phyloP scores from a whole-genome alignment of 2,329 filamentous ascomycete genomes.

The Zasmidium cellare region DNA sequence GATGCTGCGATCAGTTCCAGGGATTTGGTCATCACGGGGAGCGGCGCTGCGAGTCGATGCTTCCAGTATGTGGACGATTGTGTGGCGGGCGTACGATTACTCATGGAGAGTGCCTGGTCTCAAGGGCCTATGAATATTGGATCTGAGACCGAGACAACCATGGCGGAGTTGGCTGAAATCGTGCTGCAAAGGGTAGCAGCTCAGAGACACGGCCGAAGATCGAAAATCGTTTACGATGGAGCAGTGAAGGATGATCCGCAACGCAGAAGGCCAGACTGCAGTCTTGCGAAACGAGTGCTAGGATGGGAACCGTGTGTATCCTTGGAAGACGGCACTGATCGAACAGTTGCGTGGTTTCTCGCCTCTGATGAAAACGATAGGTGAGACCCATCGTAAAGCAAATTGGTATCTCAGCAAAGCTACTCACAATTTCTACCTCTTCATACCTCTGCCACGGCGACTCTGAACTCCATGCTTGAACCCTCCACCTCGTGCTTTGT shows the following conservation, averaged over 20 bases:
- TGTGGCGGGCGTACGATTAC: neutral
- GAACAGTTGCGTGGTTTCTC: constrained; percentile 5
- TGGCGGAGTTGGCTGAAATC: neutral
- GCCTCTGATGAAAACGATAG: neutral
- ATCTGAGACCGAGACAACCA: constrained; percentile 3
- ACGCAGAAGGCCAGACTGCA: constrained; percentile 4
- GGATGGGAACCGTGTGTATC: neutral
- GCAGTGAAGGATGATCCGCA: constrained; percentile 3
- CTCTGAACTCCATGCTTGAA: constrained; percentile 25
- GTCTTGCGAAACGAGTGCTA: constrained; percentile 3
- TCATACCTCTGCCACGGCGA: constrained; percentile 16
- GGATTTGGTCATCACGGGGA: constrained; percentile 2
- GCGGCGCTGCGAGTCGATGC: constrained; percentile 2
- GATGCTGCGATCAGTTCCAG: neutral
- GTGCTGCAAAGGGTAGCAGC: neutral
- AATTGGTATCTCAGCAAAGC: constrained; percentile 1
- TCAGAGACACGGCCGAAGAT: neutral
- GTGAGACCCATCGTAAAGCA: neutral
- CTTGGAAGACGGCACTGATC: neutral
- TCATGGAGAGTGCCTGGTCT: constrained; percentile 7
- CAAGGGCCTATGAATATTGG: constrained; percentile 6
- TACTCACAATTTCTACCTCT: constrained; percentile 3
- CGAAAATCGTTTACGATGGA: neutral
- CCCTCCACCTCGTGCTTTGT: constrained; percentile 20
- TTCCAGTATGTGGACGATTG: constrained; percentile 11